phyloP scores from a whole-genome alignment of 805 yeast species.

The Candida incommunis region DNA sequence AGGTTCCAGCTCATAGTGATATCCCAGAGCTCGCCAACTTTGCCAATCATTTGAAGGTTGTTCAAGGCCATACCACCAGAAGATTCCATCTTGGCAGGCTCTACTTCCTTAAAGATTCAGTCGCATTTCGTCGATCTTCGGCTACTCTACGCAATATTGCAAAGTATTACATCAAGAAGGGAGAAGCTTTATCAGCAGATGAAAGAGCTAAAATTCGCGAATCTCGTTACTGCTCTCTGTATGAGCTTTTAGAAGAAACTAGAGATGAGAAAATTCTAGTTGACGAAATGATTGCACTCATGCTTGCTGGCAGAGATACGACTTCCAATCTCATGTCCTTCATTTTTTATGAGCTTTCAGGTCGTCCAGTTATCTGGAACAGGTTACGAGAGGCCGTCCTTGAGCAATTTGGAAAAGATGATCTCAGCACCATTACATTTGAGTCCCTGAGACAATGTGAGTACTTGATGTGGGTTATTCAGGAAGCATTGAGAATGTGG shows the following conservation, averaged over 20 bases:
- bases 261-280: slow-evolving; percentile 24
- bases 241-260: slow-evolving; percentile 31
- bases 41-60: not conserved
- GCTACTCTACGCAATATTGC: not conserved
- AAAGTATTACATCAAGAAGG: slow-evolving; percentile 24
- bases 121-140: not conserved
- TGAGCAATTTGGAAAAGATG: slow-evolving; percentile 13
- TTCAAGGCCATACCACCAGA: not conserved
- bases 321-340: slow-evolving; percentile 32
- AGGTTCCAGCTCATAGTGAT: slow-evolving; percentile 17
- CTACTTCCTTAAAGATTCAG: not conserved
- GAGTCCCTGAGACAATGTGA: slow-evolving; percentile 29
- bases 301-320: slow-evolving; percentile 35
- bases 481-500: slow-evolving; percentile 29
- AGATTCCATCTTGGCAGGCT: not conserved
- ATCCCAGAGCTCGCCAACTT: not conserved
- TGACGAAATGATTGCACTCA: slow-evolving; percentile 34
- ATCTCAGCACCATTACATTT: slow-evolving; percentile 20
- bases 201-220: slow-evolving; percentile 5
- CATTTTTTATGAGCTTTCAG: slow-evolving; percentile 26
- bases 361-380: slow-evolving; percentile 23
- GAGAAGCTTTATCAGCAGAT: slow-evolving; percentile 14
- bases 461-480: slow-evolving; percentile 28
- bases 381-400: slow-evolving; percentile 19
- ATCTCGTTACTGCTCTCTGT: slow-evolving; percentile 29